Evolutionary conservation across 2,329 filamentous ascomycete genomes (phyloP).

Genomic region (Sclerotinia subarctica): DNA sequence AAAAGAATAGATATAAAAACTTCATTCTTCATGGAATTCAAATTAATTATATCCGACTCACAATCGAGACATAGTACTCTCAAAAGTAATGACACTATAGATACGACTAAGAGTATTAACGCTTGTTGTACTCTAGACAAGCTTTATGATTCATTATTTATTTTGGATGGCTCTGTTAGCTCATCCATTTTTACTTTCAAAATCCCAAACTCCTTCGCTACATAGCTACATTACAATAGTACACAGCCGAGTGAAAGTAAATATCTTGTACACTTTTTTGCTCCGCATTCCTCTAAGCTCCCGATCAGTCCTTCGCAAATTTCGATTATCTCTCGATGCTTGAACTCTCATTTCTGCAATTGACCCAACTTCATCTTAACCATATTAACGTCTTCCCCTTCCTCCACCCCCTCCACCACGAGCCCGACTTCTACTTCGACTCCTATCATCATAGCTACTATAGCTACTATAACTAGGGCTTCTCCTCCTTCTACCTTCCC

Average conservation of each 20-base stretch:
- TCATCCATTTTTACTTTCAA: background rate
- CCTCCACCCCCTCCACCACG: slow-evolving; percentile 30
- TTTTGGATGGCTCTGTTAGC: background rate
- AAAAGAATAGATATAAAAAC: too few species aligned
- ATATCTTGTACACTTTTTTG: background rate
- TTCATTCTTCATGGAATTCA: too few species aligned
- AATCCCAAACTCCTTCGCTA: slow-evolving; percentile 14
- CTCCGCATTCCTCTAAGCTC: background rate
- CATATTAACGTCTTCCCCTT: background rate
- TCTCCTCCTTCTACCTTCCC: slow-evolving; percentile 45
- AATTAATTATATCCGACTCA: too few species aligned
- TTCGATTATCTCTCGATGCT: background rate
- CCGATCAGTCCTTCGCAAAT: background rate
- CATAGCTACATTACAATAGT: slow-evolving; percentile 1
- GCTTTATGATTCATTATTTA: background rate
- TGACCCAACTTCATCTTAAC: background rate
- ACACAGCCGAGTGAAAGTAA: background rate
- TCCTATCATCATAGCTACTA: slow-evolving; percentile 51
- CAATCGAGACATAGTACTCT: background rate
- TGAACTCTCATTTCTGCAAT: background rate
- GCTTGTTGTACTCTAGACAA: background rate
- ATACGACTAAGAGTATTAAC: background rate
- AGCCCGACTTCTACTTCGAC: slow-evolving; percentile 39
- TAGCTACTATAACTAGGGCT: slow-evolving; percentile 63
- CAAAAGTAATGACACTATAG: background rate